phyloP scores from a whole-genome alignment of 495 filamentous ascomycete species.

The Penicillium lividum region DNA sequence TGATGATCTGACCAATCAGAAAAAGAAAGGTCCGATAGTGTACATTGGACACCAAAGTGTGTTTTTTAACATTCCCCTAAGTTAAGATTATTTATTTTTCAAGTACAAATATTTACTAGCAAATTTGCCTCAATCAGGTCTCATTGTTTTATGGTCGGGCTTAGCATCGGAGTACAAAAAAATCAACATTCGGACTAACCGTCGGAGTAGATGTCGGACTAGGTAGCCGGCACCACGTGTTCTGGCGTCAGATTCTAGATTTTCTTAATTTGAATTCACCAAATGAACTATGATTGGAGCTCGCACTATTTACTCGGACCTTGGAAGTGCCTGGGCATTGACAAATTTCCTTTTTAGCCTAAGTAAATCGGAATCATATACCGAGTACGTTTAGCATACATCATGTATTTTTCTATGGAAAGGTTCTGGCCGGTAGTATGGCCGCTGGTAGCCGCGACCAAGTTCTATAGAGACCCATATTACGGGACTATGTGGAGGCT shows the following conservation, averaged over 20 bases:
- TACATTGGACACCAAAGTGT: too few species aligned
- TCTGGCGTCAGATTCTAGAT: slow-evolving; percentile 1
- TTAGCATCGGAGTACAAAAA: slow-evolving; percentile 1
- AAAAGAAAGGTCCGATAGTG: neutral
- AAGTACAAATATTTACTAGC: neutral
- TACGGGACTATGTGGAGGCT: slow-evolving; percentile 2
- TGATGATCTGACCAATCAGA: neutral
- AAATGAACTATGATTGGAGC: too few species aligned
- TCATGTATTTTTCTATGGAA: neutral
- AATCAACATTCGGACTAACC: slow-evolving; percentile 8
- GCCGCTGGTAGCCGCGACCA: slow-evolving; percentile 8
- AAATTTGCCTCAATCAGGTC: slow-evolving; percentile 1
- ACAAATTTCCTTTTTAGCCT: neutral
- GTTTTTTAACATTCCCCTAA: too few species aligned
- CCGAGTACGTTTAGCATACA: neutral
- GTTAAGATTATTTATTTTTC: neutral
- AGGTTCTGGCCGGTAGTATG: neutral
- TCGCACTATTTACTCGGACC: too few species aligned
- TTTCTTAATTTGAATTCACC: neutral
- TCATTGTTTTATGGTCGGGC: neutral
- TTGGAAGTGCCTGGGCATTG: too few species aligned
- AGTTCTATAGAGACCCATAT: neutral
- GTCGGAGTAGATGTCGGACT: slow-evolving; percentile 17
- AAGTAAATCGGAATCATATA: neutral
- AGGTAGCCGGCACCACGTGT: neutral